Evolutionary conservation across 129 eudicot species (phyloP).

Genomic region (Centaurea solstitialis): DNA sequence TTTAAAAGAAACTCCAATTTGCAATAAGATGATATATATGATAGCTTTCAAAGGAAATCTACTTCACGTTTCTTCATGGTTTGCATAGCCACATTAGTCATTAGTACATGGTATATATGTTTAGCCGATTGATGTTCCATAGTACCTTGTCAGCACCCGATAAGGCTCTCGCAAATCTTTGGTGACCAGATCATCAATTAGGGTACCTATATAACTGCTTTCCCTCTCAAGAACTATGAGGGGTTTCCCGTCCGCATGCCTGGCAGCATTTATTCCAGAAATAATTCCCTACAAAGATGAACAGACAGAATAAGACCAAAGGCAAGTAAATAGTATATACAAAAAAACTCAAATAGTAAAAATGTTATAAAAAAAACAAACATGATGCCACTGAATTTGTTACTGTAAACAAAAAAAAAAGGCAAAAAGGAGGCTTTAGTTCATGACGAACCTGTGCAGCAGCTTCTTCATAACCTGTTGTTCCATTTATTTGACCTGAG

Average conservation of each 20-base stretch:
- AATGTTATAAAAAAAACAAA: neutral
- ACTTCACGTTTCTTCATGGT: too few relatives aligned
- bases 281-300: slow-evolving; percentile 61
- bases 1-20: neutral
- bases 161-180: slow-evolving; percentile 98
- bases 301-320: neutral
- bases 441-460: slow-evolving; percentile 83
- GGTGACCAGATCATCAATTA: slow-evolving; percentile 93
- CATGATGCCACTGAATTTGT: neutral
- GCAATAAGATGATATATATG: too few relatives aligned
- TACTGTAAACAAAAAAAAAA: neutral
- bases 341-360: neutral
- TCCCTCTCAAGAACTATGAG: slow-evolving; percentile 91
- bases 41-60: neutral
- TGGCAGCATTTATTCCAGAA: slow-evolving; percentile 97
- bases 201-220: slow-evolving; percentile 91
- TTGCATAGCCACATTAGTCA: neutral
- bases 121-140: neutral
- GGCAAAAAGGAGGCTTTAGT: neutral
- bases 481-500: slow-evolving; percentile 97
- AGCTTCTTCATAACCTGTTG: slow-evolving; percentile 99
- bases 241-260: slow-evolving; percentile 83
- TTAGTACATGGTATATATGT: neutral
- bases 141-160: slow-evolving; percentile 87
- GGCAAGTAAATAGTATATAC: neutral